Percentiles rank a stretch among this genome's conserved stretches.
Evolutionary conservation across 2,329 filamentous ascomycete species (phyloP).

Genomic region (Aspergillus phoenicis): DNA sequence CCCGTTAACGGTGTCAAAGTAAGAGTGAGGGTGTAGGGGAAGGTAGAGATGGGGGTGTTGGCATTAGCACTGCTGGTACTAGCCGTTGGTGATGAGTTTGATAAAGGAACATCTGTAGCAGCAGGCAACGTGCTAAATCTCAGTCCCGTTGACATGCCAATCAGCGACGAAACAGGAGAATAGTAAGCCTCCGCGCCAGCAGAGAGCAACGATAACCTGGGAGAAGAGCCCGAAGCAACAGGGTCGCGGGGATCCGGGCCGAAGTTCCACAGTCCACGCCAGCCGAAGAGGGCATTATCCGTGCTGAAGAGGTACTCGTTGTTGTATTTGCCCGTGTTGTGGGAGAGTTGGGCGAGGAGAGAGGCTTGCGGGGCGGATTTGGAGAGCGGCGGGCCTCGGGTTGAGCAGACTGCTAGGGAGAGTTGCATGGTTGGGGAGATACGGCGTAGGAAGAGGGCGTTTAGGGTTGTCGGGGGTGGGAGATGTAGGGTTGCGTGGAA

Average conservation of each 20-base stretch:
- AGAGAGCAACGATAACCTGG: conserved; percentile 78
- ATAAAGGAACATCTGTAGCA: conserved; percentile 43
- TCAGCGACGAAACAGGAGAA: conserved; percentile 89
- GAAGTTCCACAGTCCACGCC: conserved; percentile 93
- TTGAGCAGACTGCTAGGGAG: conserved; percentile 64
- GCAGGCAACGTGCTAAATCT: conserved; percentile 82
- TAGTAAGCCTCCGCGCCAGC: conserved; percentile 95
- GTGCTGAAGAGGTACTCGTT: conserved; percentile 90
- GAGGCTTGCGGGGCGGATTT: conserved; percentile 50
- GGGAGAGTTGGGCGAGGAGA: conserved; percentile 53
- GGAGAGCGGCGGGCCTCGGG: conserved; percentile 43
- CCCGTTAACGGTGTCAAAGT: conserved; percentile 95
- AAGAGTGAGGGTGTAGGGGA: conserved; percentile 89
- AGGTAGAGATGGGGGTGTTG: conserved; percentile 61
- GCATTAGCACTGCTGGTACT: conserved; percentile 7
- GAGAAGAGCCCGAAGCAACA: conserved; percentile 45
- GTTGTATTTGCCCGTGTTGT: conserved; percentile 84
- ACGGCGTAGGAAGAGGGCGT: conserved; percentile 80
- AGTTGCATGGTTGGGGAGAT: conserved; percentile 77
- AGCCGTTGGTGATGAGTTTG: conserved; percentile 24
- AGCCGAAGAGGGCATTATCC: conserved; percentile 83
- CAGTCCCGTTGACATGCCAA: conserved; percentile 83
- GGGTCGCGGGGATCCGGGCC: conserved; percentile 62
- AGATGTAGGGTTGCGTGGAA: conserved; percentile 51
- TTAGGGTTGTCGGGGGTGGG: conserved; percentile 76